A percentile compares a stretch with the other conserved stretches of the same genome.
phyloP scores from a whole-genome alignment of 257 asterid species.

The Asclepias syriaca region DNA sequence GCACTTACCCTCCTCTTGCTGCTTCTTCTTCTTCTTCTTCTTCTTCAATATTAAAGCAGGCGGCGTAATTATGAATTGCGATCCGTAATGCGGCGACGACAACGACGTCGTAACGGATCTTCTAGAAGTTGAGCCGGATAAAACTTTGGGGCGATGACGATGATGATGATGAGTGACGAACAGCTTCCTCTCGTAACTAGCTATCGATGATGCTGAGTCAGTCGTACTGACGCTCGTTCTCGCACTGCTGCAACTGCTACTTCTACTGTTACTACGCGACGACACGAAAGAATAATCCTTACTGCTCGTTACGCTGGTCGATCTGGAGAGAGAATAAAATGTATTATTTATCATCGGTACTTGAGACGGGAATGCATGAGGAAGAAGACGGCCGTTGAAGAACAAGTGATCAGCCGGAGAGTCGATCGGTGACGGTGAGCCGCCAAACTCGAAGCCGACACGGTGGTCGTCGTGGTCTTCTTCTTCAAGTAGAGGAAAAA shows the following conservation, averaged over 20 bases:
- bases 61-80: conserved; percentile 63
- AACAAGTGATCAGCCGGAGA: conserved; percentile 84
- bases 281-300: conserved; percentile 55
- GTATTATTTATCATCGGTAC: background rate
- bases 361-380: conserved; percentile 55
- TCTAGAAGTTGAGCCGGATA: background rate
- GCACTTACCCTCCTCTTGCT: background rate
- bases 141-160: background rate
- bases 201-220: background rate
- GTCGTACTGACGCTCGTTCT: conserved; percentile 60
- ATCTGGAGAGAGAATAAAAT: conserved; percentile 39
- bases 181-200: conserved; percentile 15
- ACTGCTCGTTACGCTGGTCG: conserved; percentile 63
- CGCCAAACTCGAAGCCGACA: conserved; percentile 40
- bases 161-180: background rate
- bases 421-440: conserved; percentile 27
- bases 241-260: conserved; percentile 60
- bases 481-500: conserved; percentile 16
- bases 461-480: background rate
- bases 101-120: conserved; percentile 12
- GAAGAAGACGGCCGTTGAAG: conserved; percentile 62
- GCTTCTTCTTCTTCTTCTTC: conserved; percentile 23
- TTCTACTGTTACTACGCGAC: conserved; percentile 58
- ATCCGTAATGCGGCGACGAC: conserved; percentile 20
- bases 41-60: conserved; percentile 9